phyloP scores from a whole-genome alignment of 2,329 filamentous ascomycete genomes.

The Corinectria fuckeliana region DNA sequence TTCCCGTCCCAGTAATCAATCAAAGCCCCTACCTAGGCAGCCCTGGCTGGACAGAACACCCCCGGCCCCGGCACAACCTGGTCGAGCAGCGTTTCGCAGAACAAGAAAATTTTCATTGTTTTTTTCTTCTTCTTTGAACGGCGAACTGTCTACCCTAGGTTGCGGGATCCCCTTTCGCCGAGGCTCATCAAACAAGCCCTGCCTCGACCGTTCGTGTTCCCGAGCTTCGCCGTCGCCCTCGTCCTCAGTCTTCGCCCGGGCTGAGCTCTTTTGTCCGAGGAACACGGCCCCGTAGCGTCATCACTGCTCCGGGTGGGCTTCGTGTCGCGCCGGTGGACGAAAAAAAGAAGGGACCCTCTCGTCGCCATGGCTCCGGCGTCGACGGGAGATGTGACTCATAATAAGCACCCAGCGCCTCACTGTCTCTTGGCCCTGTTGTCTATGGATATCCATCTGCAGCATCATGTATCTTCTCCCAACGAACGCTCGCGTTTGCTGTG shows the following conservation, averaged over 20 bases:
- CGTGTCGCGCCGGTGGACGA: constrained; percentile 6
- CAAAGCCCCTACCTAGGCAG: constrained; percentile 16
- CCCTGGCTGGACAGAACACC: constrained; percentile 13
- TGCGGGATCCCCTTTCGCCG: constrained; percentile 19
- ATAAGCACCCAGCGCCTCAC: constrained; percentile 22
- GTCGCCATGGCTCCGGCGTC: constrained; percentile 15
- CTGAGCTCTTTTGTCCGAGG: constrained; percentile 6
- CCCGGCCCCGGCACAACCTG: constrained; percentile 25
- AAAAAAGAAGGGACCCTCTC: constrained; percentile 7
- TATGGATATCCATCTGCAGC: constrained; percentile 27
- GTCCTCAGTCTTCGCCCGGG: not conserved
- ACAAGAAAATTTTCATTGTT: constrained; percentile 24
- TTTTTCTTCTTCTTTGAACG: constrained; percentile 20
- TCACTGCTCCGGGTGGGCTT: no score
- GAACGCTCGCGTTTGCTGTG: constrained; percentile 37
- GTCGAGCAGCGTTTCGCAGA: constrained; percentile 24
- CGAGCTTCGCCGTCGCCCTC: constrained; percentile 4
- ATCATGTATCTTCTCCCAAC: constrained; percentile 34
- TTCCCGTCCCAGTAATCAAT: constrained; percentile 34
- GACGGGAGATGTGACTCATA: constrained; percentile 38
- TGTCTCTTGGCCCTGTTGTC: constrained; percentile 27
- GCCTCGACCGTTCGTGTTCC: not conserved
- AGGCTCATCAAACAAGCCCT: constrained; percentile 11
- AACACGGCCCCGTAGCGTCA: not conserved
- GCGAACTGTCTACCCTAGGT: constrained; percentile 10